Evolutionary conservation across 1,139 yeast genomes (phyloP).

Genomic region (Kodamaea sp.): DNA sequence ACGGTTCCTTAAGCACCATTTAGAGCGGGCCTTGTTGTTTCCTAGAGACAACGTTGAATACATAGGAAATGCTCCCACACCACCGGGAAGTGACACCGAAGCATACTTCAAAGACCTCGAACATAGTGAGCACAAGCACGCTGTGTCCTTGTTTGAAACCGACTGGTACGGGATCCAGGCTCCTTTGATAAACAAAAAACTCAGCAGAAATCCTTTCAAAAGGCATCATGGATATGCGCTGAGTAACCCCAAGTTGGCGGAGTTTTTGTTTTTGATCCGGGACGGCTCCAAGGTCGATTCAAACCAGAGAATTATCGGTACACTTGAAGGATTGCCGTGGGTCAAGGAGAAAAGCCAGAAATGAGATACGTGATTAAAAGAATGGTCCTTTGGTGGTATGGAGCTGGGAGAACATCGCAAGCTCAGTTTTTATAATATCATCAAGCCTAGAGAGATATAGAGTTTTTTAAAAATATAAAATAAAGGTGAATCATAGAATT

Average conservation of each 20-base stretch:
- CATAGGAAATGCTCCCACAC: conserved; percentile 64
- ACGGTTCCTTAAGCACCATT: conserved; percentile 60
- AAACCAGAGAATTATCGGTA: background rate
- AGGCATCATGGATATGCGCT: conserved; percentile 43
- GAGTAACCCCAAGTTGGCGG: conserved; percentile 26
- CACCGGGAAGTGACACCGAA: conserved; percentile 24
- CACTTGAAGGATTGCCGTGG: conserved; percentile 6
- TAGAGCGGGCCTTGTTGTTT: conserved; percentile 44
- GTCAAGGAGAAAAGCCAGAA: background rate
- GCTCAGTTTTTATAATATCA: too few species aligned
- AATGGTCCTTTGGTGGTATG: too few species aligned
- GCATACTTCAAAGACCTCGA: conserved; percentile 45
- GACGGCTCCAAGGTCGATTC: conserved; percentile 3
- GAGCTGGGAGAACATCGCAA: too few species aligned
- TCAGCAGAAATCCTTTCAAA: conserved; percentile 61
- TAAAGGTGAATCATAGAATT: too few species aligned
- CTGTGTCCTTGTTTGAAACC: conserved; percentile 52
- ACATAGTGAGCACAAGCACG: conserved; percentile 52
- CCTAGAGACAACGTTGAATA: conserved; percentile 42
- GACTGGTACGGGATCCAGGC: conserved; percentile 64
- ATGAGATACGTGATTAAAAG: too few species aligned
- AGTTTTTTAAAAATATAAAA: too few species aligned
- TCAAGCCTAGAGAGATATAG: too few species aligned
- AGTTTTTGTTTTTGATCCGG: conserved; percentile 21
- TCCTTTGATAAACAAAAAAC: conserved; percentile 43